Conservation (phyloP, 495 filamentous ascomycete genomes). For the Thermothielavioides terrestris region DNA sequence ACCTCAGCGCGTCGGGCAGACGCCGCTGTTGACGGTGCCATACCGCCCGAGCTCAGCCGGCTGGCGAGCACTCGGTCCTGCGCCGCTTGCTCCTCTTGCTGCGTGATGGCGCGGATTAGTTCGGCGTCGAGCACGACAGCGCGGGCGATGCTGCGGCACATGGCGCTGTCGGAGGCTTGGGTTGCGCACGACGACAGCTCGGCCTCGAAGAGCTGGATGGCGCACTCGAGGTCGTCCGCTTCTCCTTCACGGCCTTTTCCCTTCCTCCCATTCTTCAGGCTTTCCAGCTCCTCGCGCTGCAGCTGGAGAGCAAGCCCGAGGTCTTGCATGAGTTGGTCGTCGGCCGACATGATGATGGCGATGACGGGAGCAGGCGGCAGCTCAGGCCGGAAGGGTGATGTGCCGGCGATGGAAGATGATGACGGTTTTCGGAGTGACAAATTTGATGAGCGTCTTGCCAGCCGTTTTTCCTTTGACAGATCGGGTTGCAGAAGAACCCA, state of each 20-base stretch:
- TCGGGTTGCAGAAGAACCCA: too few relatives aligned
- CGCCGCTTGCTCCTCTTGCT: slow-evolving; percentile 18
- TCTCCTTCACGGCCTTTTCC: slow-evolving; percentile 27
- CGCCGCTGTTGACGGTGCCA: neutral
- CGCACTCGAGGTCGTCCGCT: slow-evolving; percentile 18
- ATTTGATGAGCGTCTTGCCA: too few relatives aligned
- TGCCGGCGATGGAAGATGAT: too few relatives aligned
- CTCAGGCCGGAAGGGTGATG: too few relatives aligned
- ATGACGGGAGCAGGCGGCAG: too few relatives aligned
- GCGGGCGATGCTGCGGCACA: slow-evolving; percentile 27
- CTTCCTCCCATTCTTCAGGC: slow-evolving; percentile 14
- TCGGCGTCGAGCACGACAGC: slow-evolving; percentile 23
- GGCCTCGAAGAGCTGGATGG: slow-evolving; percentile 18
- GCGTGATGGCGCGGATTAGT: slow-evolving; percentile 8
- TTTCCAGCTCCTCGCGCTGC: slow-evolving; percentile 26
- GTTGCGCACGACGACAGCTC: slow-evolving; percentile 20
- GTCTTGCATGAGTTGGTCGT: too few relatives aligned
- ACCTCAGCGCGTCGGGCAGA: too few relatives aligned
- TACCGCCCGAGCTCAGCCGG: neutral
- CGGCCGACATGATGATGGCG: too few relatives aligned
- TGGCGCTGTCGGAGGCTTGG: slow-evolving; percentile 20
- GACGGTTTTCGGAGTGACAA: too few relatives aligned
- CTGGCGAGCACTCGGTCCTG: slow-evolving; percentile 18
- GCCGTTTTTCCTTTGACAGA: too few relatives aligned
- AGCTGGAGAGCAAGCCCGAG: slow-evolving; percentile 16